Evolutionary conservation across 1,284 basidiomycete species (phyloP).

Genomic region (Neotropicomus parvogracilis): DNA sequence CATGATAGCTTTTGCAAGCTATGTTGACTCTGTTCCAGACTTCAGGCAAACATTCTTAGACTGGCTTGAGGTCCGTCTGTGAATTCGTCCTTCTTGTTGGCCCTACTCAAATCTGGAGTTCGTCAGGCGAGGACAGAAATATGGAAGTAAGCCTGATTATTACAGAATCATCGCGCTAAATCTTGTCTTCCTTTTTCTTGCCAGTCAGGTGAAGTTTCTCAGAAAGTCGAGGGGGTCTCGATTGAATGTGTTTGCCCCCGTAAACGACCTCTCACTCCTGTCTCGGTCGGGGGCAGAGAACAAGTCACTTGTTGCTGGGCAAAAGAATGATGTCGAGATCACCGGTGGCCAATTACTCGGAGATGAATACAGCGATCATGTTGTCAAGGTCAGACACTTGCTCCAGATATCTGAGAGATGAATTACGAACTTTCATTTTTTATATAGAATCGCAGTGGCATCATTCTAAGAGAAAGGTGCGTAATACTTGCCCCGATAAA

Average conservation of each 20-base stretch:
- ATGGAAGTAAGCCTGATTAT: constrained; percentile 69
- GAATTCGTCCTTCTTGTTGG: neutral
- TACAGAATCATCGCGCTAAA: neutral
- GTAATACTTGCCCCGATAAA: constrained; percentile 22
- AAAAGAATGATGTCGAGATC: constrained; percentile 73
- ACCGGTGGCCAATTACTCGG: constrained; percentile 84
- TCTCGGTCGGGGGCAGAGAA: constrained; percentile 61
- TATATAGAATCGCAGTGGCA: constrained; percentile 80
- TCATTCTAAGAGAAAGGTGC: constrained; percentile 85
- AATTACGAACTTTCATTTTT: neutral
- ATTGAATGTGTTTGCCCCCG: constrained; percentile 84
- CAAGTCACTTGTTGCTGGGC: constrained; percentile 56
- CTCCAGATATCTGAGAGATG: neutral
- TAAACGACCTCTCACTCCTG: constrained; percentile 80
- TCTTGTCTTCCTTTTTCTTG: constrained; percentile 2
- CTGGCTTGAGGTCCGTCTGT: constrained; percentile 74
- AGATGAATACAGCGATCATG: constrained; percentile 92
- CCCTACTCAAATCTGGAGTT: neutral
- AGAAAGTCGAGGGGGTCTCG: constrained; percentile 74
- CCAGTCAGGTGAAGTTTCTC: constrained; percentile 81
- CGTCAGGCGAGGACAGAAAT: constrained; percentile 80
- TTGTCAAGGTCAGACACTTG: constrained; percentile 64
- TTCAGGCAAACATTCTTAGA: constrained; percentile 77
- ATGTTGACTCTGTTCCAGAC: constrained; percentile 71
- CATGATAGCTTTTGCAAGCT: constrained; percentile 91